phyloP scores from a whole-genome alignment of 176 grass and related monocot species.

The Triticum urartu region DNA sequence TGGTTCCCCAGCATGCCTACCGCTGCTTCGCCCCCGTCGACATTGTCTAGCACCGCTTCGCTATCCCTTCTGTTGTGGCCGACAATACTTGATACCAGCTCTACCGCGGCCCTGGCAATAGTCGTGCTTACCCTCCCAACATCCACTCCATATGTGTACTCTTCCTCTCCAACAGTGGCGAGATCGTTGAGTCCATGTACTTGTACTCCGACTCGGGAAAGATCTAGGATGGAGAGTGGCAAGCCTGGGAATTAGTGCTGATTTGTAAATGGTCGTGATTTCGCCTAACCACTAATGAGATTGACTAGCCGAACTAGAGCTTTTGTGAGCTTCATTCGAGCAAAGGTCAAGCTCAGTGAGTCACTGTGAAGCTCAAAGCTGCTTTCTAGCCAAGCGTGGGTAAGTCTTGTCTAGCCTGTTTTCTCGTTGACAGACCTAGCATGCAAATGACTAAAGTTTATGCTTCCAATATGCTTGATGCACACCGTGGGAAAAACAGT shows the following conservation, averaged over 20 bases:
- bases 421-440: neutral
- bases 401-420: neutral
- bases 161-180: neutral
- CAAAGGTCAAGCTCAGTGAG: neutral
- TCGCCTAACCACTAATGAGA: neutral
- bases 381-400: neutral
- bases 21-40: neutral
- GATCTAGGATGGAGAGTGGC: neutral
- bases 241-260: neutral
- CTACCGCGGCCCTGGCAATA: neutral
- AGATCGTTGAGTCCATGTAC: neutral
- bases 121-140: neutral
- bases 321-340: neutral
- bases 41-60: neutral
- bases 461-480: neutral
- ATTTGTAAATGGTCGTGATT: neutral
- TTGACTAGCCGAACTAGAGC: neutral
- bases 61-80: neutral
- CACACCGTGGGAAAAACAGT: conserved; percentile 16
- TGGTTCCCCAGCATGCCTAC: neutral
- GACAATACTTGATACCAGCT: neutral
- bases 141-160: neutral
- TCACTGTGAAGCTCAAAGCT: neutral
- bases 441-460: neutral
- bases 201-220: neutral